Evolutionary conservation across 495 filamentous ascomycete species (phyloP), one percentile per base, ranked within the genome.

Genomic region (Penicillium steckii): DNA sequence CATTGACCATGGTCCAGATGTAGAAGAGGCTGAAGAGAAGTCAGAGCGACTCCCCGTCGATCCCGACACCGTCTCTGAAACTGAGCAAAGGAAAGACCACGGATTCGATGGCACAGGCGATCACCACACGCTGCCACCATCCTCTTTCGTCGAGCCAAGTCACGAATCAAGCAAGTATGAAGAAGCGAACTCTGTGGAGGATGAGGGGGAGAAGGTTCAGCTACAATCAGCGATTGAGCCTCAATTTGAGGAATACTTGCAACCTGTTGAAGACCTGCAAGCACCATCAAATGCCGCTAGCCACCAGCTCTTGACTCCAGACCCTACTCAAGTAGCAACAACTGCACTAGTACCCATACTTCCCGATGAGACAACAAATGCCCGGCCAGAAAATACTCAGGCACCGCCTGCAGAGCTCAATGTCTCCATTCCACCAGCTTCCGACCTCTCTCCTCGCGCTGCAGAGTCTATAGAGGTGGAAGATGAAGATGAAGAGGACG

Each of bases 231-330:
- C 21, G 21, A n/a, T 8, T 23, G 17, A 10, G 38, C 6, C 9
- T 41, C 18, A 6, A 21, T 2, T 8, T n/a, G 38, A 24, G 12
- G 27, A 5, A 29, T 12, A 5, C 27, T 12, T 29, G 6, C 6
- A 29, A 29, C 27, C 27, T 29, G 27, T 6, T 41, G 33, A 15
- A 37, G 8, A 37, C n/a, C 33, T 15, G 8, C n/a, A 37, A 7
- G 8, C 33, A 8, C 8, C 23, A 8, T 41, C 18, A 12, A 41
- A 21, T 21, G 18, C 35, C 3, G 3, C 13, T 38, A 46, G 50
- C 22, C 54, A 56, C 21, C 64, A 60, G 40, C 45, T 64, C 19
- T 33, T 51, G 3, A 68, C 58, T 10, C 57, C 62, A 25, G 60
- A 60, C 17, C 49, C 55, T 46, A 66, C 66, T 2, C 63, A 70